Percentiles rank a stretch among this genome's conserved stretches.
Conservation (phyloP, 164 flowering plant genomes). For the Taxillus chinensis region DNA sequence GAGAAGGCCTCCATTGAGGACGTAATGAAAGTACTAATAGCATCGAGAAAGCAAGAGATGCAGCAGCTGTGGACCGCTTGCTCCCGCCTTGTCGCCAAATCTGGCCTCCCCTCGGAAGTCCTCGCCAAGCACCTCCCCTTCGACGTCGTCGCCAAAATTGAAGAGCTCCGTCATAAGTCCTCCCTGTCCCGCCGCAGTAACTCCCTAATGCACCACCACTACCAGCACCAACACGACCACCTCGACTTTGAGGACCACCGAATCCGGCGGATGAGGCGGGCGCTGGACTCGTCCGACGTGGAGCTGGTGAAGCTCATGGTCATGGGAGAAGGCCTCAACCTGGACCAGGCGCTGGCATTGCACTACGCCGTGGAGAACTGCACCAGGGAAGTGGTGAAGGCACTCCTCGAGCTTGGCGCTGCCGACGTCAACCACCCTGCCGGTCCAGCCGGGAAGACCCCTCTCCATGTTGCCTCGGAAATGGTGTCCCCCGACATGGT, state of each 20-base stretch:
- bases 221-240: conserved; percentile 38
- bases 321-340: conserved; percentile 96
- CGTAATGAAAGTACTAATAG: conserved; percentile 89
- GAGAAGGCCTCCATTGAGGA: conserved; percentile 98
- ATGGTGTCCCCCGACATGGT: conserved; percentile 99
- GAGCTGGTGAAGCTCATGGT: conserved; percentile 99
- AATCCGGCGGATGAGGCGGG: conserved; percentile 81
- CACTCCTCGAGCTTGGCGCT: conserved; percentile 91
- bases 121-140: conserved; percentile 92
- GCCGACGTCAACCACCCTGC: conserved; percentile 93
- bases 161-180: conserved; percentile 80
- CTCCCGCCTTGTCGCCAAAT: conserved; percentile 87
- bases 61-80: conserved; percentile 98
- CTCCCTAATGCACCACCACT: conserved; percentile 46
- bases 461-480: conserved; percentile 86
- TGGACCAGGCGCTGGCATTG: conserved; percentile 82
- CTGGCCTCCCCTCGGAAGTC: conserved; percentile 91
- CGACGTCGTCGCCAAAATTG: conserved; percentile 78
- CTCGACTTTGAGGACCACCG: conserved; percentile 81
- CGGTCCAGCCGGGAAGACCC: conserved; percentile 79
- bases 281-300: conserved; percentile 91
- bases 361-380: conserved; percentile 91
- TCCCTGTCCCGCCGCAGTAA: conserved; percentile 44
- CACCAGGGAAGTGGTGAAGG: conserved; percentile 89
- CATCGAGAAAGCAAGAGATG: conserved; percentile 96